These are phyloP conservation scores for Zygosaccharomyces pseudobailii DNA, from an alignment of 1,139 yeast genomes.

Conservation along the genomic window DNA sequence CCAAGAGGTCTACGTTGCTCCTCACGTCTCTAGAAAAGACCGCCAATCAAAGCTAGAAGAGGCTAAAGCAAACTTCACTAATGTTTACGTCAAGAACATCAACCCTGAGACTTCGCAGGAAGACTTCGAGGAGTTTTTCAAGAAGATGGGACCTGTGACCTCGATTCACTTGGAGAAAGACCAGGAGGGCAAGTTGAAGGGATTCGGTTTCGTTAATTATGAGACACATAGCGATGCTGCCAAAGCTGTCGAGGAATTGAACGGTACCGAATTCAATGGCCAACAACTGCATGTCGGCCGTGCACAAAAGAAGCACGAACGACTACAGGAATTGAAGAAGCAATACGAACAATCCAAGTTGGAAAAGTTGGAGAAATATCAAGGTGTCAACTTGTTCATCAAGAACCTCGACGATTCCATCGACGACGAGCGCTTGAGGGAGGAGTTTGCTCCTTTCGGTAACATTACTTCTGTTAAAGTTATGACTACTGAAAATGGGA, in stretches of 20 bases:
- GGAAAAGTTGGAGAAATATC: conserved; percentile 91
- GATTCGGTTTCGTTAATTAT: conserved; percentile 93
- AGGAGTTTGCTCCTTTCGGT: conserved; percentile 92
- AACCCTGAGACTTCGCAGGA: conserved; percentile 66
- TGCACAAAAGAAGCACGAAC: conserved; percentile 98
- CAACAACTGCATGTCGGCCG: conserved; percentile 93
- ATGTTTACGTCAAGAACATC: conserved; percentile 90
- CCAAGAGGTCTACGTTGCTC: conserved; percentile 94
- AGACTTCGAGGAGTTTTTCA: conserved; percentile 69
- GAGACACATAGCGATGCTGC: conserved; percentile 84
- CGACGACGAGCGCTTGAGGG: conserved; percentile 86
- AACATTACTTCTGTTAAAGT: conserved; percentile 94
- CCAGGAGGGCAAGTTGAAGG: conserved; percentile 84
- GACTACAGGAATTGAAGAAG: conserved; percentile 92
- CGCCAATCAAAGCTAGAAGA: conserved; percentile 93
- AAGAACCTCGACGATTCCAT: conserved; percentile 93
- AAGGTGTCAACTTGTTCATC: conserved; percentile 94
- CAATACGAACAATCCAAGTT: conserved; percentile 91
- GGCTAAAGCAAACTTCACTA: conserved; percentile 90
- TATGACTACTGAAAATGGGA: conserved; percentile 91
- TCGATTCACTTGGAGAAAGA: conserved; percentile 81
- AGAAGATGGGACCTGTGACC: conserved; percentile 73
- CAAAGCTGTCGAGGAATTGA: conserved; percentile 87
- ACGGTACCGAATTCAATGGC: conserved; percentile 80
- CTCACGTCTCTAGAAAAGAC: conserved; percentile 88